These are phyloP conservation scores for Bipolaris oryzae DNA, from an alignment of 2,329 filamentous ascomycete species.

Conservation along the genomic window DNA sequence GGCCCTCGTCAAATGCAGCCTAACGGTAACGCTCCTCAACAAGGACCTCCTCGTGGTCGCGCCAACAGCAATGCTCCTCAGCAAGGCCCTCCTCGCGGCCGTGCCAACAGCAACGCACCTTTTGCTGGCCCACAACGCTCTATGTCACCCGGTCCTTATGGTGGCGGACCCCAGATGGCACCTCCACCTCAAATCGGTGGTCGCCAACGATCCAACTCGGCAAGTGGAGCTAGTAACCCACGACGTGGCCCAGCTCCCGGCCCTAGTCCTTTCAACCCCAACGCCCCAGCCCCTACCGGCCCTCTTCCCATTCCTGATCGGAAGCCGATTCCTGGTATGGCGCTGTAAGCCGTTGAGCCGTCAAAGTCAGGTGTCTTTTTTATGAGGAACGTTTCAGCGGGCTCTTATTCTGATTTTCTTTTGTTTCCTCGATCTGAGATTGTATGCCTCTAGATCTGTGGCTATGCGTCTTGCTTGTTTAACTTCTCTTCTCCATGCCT, in stretches of 20 bases:
- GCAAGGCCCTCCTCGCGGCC: slow-evolving; percentile 31
- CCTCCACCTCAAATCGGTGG: slow-evolving; percentile 40
- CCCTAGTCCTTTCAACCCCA: slow-evolving; percentile 48
- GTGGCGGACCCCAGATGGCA: slow-evolving; percentile 42
- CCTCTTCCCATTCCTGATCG: slow-evolving; percentile 43
- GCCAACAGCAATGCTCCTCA: slow-evolving; percentile 47
- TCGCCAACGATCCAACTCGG: slow-evolving; percentile 48
- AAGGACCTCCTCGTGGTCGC: slow-evolving; percentile 34
- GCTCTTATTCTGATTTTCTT: slow-evolving; percentile 18
- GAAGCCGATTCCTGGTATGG: slow-evolving; percentile 57
- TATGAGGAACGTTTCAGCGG: slow-evolving; percentile 35
- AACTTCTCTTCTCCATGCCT: slow-evolving; percentile 11
- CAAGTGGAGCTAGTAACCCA: slow-evolving; percentile 35
- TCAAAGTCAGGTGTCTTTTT: slow-evolving; percentile 17
- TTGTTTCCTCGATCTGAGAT: slow-evolving; percentile 6
- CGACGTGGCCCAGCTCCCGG: slow-evolving; percentile 41
- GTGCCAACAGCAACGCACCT: slow-evolving; percentile 49
- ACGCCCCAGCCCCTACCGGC: slow-evolving; percentile 8
- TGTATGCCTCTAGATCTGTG: slow-evolving; percentile 10
- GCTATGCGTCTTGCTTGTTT: slow-evolving; percentile 19
- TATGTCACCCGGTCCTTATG: slow-evolving; percentile 50
- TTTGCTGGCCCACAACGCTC: slow-evolving; percentile 45
- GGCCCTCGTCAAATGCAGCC: slow-evolving; percentile 41
- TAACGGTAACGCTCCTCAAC: neutral
- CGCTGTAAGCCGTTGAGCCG: slow-evolving; percentile 38